phyloP scores from a whole-genome alignment of 495 filamentous ascomycete species.

The Tuber brumale region DNA sequence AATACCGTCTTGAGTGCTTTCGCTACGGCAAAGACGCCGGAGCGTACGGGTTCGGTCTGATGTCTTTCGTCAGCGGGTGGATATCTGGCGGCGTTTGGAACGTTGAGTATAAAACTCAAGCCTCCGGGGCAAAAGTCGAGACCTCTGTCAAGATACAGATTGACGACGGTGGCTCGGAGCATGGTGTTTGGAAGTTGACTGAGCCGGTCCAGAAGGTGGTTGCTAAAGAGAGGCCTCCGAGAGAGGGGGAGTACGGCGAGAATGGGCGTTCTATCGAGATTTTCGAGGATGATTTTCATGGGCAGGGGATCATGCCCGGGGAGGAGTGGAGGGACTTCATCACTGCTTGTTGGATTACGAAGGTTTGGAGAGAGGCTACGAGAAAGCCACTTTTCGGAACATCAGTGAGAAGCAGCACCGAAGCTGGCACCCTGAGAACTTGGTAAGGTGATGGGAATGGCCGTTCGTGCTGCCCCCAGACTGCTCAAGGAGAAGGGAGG shows the following conservation, averaged over 20 bases:
- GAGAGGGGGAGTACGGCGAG: constrained; percentile 15
- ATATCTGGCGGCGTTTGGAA: constrained; percentile 33
- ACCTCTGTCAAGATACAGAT: constrained; percentile 21
- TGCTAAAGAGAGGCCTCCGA: constrained; percentile 26
- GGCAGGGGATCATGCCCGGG: constrained; percentile 31
- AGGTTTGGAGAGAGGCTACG: constrained; percentile 39
- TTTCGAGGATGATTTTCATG: constrained; percentile 31
- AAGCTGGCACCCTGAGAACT: not conserved
- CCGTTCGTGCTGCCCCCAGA: not conserved
- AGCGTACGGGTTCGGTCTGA: constrained; percentile 28
- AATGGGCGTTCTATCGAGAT: constrained; percentile 39
- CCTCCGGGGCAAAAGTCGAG: constrained; percentile 24
- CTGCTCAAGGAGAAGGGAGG: not conserved
- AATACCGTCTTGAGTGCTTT: constrained; percentile 33
- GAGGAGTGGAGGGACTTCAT: constrained; percentile 40
- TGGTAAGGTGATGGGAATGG: not conserved
- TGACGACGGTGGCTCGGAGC: constrained; percentile 32
- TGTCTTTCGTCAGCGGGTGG: constrained; percentile 27
- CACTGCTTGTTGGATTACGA: constrained; percentile 38
- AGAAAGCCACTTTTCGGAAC: constrained; percentile 24
- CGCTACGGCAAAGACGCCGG: constrained; percentile 27
- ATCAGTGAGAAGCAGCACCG: constrained; percentile 9
- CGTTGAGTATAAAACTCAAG: constrained; percentile 28
- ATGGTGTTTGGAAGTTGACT: constrained; percentile 34
- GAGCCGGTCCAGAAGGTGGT: constrained; percentile 33